A percentile compares a stretch with the other conserved stretches of the same genome.
These are phyloP conservation scores for Pyrenophora tritici-repentis DNA, from an alignment of 2,329 filamentous ascomycete genomes.

Conservation along the genomic window DNA sequence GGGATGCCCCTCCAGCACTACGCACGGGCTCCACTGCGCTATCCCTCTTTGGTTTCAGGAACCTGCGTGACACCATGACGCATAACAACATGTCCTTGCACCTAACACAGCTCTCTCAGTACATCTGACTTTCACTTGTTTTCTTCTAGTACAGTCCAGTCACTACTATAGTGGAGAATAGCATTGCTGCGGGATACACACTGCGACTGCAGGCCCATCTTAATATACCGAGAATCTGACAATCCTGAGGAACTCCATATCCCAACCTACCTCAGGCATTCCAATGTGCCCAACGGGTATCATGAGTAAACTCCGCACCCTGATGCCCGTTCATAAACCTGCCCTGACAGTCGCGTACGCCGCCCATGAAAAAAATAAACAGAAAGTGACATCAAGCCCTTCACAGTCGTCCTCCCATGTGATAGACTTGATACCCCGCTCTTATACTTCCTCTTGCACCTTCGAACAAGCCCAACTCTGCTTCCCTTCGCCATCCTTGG, in stretches of 20 bases:
- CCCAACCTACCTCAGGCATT: slow-evolving; percentile 4
- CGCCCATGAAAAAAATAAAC: slow-evolving; percentile 17
- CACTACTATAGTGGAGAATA: not conserved
- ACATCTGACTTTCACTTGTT: not conserved
- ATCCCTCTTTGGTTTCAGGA: slow-evolving; percentile 11
- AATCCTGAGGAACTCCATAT: slow-evolving; percentile 9
- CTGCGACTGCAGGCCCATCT: not conserved
- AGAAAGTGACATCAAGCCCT: slow-evolving; percentile 1
- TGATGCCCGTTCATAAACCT: slow-evolving; percentile 9
- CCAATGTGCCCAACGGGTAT: slow-evolving; percentile 11
- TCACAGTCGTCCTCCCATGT: not conserved
- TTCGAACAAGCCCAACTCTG: slow-evolving; percentile 33
- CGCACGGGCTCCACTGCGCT: not conserved
- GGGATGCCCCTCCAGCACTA: slow-evolving; percentile 13
- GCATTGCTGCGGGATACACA: not conserved
- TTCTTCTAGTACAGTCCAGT: too few relatives aligned
- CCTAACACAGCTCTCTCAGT: not conserved
- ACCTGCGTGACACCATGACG: slow-evolving; percentile 18
- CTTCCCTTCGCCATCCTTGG: slow-evolving; percentile 11
- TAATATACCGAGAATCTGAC: slow-evolving; percentile 3
- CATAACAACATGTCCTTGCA: slow-evolving; percentile 3
- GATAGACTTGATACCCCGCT: not conserved
- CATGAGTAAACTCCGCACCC: slow-evolving; percentile 16
- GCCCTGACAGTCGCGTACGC: slow-evolving; percentile 18
- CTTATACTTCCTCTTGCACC: slow-evolving; percentile 7